These are phyloP conservation scores for Blastocystis sp. DNA, from an alignment of 352 stramenopile genomes.

Conservation along the genomic window DNA sequence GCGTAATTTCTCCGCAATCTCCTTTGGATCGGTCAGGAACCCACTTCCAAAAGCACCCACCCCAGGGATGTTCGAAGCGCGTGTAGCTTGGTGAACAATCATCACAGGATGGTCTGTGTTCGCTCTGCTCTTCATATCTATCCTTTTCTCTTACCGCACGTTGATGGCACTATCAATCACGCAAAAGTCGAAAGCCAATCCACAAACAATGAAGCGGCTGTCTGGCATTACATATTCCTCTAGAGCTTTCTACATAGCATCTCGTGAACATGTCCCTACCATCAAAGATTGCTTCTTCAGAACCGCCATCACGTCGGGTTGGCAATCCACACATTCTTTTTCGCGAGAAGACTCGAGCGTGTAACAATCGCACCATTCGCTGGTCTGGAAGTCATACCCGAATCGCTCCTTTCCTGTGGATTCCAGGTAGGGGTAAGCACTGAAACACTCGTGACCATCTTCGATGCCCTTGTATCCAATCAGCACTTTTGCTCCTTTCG, in stretches of 20 bases:
- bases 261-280: neutral
- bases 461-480: constrained; percentile 61
- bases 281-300: neutral
- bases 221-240: neutral
- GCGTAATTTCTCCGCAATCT: neutral
- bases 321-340: neutral
- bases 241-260: neutral
- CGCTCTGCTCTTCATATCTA: neutral
- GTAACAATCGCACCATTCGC: constrained; percentile 58
- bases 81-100: constrained; percentile 27
- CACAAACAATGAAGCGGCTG: constrained; percentile 54
- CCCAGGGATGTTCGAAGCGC: constrained; percentile 42
- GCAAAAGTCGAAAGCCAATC: constrained; percentile 62
- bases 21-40: neutral
- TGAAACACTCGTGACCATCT: constrained; percentile 59
- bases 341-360: constrained; percentile 12
- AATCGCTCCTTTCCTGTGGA: constrained; percentile 38
- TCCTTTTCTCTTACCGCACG: neutral
- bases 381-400: neutral
- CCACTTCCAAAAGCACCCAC: neutral
- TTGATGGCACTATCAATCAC: constrained; percentile 61
- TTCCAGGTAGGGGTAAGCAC: constrained; percentile 57
- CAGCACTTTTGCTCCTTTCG: constrained; percentile 40
- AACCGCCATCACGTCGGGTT: constrained; percentile 58
- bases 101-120: neutral